Base-by-base conservation (phyloP, 1,284 basidiomycete genomes). In the Volvariella volvacea region DNA sequence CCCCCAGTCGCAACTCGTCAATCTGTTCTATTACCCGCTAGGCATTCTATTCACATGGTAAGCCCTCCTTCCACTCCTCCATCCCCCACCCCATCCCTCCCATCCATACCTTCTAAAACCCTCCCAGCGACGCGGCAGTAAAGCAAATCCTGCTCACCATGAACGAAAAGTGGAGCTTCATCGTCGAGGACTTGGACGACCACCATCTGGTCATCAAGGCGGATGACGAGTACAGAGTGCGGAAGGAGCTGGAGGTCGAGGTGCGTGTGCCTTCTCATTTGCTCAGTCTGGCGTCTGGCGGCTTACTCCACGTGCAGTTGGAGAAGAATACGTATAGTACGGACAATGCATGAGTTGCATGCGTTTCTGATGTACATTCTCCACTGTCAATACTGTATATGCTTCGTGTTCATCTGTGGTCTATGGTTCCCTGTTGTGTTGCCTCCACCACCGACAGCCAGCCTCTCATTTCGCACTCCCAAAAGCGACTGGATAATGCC, bases 171-270 rank as follows among this genome's bases (percentile, higher is more conserved):
- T 66, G 75, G 12, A 75, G 70, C 42, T 93, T 93, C 63, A 84
- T 93, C 53, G 87, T 92, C 47, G 84, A 92, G 56, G 91, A 94
- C 55, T 61, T 93, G 21, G 91, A 93, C 57, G 88, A 92, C 50
- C 78, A 80, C 44, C 89, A 92, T 62, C 58, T 93, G 0, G 77
- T 93, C 39, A 85, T 92, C 60, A 85, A 84, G 55, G 80, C 83
- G 0, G 89, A 92, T 49, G 78, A 84, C 44, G 83, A 92, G 56
- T 86, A 82, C 52, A 68, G 79, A 32, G 80, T 93, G 4, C 64
- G 81, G 44, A 73, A 68, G 50, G 79, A 87, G 51, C 68, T 93
- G 20, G 89, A 92, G 56, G 59, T 74, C 10, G 88, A 92, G 76
- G 89, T 88, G 53, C 40, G 78, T 64, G n/a, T n/a, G n/a, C 14